Evolutionary conservation across 306 rosid genomes (phyloP), one percentile per base, ranked within the genome.

Genomic region (Pyrus bretschneideri): DNA sequence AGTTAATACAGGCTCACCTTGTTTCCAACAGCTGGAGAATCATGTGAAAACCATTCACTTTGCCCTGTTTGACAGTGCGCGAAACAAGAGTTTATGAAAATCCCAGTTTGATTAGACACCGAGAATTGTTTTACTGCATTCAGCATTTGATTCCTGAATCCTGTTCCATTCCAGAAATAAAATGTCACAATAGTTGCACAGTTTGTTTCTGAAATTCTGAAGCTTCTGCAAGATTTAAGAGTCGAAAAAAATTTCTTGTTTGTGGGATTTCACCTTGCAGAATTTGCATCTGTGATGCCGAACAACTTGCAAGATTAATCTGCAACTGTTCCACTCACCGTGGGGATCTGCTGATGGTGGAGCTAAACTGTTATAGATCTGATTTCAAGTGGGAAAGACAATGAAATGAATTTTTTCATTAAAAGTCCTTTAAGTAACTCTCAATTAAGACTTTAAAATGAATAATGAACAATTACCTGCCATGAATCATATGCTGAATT

Each of bases 31-130:
- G 84, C 88, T 2, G 99, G 96, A 64, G 97, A 92, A 73, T 86
- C 69, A 72, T 83, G 87, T 30, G 96, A 82, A 81, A 85, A 92
- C 99, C 98, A 92, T 33, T 91, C 92, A 69, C 87, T 93, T 68
- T 82, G 97, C 73, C 87, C 97, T 7, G 89, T 76, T 85, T 95
- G 99, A 85, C 97, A 92, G 76, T 95, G 97, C 54, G 96, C 85
- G 77, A 90, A 92, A 74, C 97, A 90, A 2, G 97, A 92, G 77
- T 95, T 88, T 72, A 92, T 88, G 74, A 85, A 92, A 67, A 95
- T 70, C 74, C 97, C 98, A 81, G 89, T 90, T 67, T 74, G 67
- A 2, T 67, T 83, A 67, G 92, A 87, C 68, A 44, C 72, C 23
- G 97, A 86, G 83, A 95, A 88, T 27, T 69, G 82, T 60, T 42